A percentile compares a stretch with the other conserved stretches of the same genome.
phyloP scores from a whole-genome alignment of 78 protist genomes.

The Bigelowiella natans region DNA sequence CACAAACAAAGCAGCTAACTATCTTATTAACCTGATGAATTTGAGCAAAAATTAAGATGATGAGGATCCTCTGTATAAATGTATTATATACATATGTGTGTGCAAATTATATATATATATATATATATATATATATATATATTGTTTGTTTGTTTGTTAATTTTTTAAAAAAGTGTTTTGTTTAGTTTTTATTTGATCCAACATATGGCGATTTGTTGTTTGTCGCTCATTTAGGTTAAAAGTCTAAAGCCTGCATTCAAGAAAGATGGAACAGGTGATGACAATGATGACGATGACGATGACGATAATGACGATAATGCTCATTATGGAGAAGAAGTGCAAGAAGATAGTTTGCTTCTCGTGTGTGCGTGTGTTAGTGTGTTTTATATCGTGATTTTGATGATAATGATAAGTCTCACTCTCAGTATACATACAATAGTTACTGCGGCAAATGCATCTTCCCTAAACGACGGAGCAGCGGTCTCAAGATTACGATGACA shows the following conservation, averaged over 20 bases:
- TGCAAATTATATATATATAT: neutral
- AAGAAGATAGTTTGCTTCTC: neutral
- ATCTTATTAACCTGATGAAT: no score
- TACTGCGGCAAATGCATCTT: slow-evolving; percentile 1
- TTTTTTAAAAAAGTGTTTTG: neutral
- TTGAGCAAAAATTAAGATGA: no score
- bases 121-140: neutral
- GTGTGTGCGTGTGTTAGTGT: no score
- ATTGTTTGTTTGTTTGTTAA: neutral
- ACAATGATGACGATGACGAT: no score
- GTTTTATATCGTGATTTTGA: no score
- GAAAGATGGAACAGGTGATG: no score
- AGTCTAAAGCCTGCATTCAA: neutral
- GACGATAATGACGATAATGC: no score
- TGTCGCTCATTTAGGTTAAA: neutral
- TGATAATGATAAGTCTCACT: no score
- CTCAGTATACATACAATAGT: no score
- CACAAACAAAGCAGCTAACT: no score
- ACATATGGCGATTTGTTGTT: neutral
- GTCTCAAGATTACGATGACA: no score
- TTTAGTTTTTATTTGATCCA: neutral
- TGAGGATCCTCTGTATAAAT: neutral
- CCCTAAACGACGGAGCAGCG: neutral
- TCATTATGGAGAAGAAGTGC: neutral
- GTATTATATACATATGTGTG: neutral